Conservation (phyloP, 495 filamentous ascomycete genomes). For the Platismatia glauca region DNA sequence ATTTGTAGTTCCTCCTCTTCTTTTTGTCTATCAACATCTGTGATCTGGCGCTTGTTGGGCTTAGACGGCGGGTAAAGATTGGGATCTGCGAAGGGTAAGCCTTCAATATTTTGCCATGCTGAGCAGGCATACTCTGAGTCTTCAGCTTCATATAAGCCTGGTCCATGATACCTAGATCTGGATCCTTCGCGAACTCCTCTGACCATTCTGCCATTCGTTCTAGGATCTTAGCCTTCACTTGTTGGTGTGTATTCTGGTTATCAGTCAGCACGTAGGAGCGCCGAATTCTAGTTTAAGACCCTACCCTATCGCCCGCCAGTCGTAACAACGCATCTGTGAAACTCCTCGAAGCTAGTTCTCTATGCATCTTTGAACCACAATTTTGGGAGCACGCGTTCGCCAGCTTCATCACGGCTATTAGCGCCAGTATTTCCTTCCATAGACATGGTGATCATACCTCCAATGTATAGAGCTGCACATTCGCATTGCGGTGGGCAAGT, state of each 20-base stretch:
- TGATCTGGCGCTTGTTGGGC: slow-evolving; percentile 83
- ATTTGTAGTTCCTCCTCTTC: slow-evolving; percentile 97
- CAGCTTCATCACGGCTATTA: slow-evolving; percentile 39
- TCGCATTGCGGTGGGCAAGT: slow-evolving; percentile 92
- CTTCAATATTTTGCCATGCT: slow-evolving; percentile 1
- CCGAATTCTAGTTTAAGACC: not conserved
- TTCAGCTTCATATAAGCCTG: slow-evolving; percentile 88
- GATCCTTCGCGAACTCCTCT: slow-evolving; percentile 83
- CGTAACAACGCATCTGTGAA: slow-evolving; percentile 93
- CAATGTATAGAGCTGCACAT: slow-evolving; percentile 97
- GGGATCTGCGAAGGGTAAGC: slow-evolving; percentile 53
- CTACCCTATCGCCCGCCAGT: slow-evolving; percentile 74
- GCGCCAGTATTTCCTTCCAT: not conserved
- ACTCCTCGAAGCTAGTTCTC: slow-evolving; percentile 84
- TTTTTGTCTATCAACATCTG: slow-evolving; percentile 81
- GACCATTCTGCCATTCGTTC: slow-evolving; percentile 96
- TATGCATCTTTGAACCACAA: slow-evolving; percentile 83
- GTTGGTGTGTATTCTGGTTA: slow-evolving; percentile 78
- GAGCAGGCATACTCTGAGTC: slow-evolving; percentile 46
- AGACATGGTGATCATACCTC: slow-evolving; percentile 49
- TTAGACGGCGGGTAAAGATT: slow-evolving; percentile 87
- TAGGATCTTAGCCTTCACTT: slow-evolving; percentile 93
- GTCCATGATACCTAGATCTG: slow-evolving; percentile 95
- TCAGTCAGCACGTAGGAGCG: slow-evolving; percentile 9
- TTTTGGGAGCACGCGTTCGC: slow-evolving; percentile 93